phyloP scores from a whole-genome alignment of 2,329 filamentous ascomycete species.

The Hymenoscyphus scutula region DNA sequence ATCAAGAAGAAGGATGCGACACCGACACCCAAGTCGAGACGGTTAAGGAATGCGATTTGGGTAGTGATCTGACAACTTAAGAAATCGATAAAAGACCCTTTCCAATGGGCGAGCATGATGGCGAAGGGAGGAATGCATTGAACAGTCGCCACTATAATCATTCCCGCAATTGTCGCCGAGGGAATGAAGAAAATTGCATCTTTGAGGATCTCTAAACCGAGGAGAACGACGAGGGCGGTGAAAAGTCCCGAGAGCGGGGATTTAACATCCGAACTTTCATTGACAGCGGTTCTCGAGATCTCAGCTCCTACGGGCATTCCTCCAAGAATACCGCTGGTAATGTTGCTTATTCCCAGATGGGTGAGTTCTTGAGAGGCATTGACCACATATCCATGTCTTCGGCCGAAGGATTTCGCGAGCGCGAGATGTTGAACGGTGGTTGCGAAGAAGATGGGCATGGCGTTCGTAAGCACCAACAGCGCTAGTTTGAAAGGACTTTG shows the following conservation, averaged over 20 bases:
- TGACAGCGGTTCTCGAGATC: slow-evolving; percentile 67
- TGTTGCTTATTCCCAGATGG: slow-evolving; percentile 60
- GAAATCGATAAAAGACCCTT: slow-evolving; percentile 12
- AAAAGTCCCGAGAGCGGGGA: slow-evolving; percentile 60
- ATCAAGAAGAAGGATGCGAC: slow-evolving; percentile 14
- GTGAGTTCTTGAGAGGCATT: slow-evolving; percentile 65
- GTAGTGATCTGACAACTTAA: slow-evolving; percentile 6
- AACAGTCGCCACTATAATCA: slow-evolving; percentile 43
- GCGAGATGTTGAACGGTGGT: slow-evolving; percentile 56
- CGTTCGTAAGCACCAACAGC: slow-evolving; percentile 49
- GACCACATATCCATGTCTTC: slow-evolving; percentile 60
- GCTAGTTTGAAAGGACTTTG: slow-evolving; percentile 37
- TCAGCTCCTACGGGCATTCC: slow-evolving; percentile 63
- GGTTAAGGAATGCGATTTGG: neutral
- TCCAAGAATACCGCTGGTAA: slow-evolving; percentile 64
- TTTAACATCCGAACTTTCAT: slow-evolving; percentile 61
- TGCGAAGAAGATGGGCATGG: slow-evolving; percentile 45
- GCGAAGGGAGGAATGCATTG: neutral
- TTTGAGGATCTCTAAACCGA: slow-evolving; percentile 60
- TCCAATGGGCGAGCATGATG: slow-evolving; percentile 2
- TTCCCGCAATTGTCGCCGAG: slow-evolving; percentile 61
- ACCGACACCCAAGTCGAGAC: slow-evolving; percentile 38
- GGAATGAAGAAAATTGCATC: slow-evolving; percentile 66
- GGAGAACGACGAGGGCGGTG: slow-evolving; percentile 58
- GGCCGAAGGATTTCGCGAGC: slow-evolving; percentile 61